Base-by-base conservation (phyloP, 345 rosid species). In the Cardiospermum halicacabum region DNA sequence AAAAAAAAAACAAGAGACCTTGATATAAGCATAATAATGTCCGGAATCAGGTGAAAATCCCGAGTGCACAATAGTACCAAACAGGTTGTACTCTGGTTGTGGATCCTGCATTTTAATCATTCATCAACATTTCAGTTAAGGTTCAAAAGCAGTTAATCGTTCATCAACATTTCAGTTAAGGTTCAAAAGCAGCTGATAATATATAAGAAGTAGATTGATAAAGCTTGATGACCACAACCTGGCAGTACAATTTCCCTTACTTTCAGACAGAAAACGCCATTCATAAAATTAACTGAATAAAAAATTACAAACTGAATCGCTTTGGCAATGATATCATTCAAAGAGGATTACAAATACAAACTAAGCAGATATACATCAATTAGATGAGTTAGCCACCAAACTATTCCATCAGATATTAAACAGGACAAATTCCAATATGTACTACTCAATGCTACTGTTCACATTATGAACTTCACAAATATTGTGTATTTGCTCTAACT, bases 31-130 rank as follows among this genome's bases (percentile, higher is more conserved):
- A 77, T 91, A 87, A 72, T 95, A 95, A 70, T 95, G 99, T 37
- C 99, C 99, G 37, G 96, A 91, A 70, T 95, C 98, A 3, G 87
- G 88, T 5, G 98, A 87, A 78, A 62, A 76, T 60, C 99, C 98
- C 9, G 96, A 80, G 74, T 95, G 99, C 67, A 95, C 99, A 73
- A 95, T 91, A 59, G 92, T 86, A 64, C 94, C 99, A 74, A 95
- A 95, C 65, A 95, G 98, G 72, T 82, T 83, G 77, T 95, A 95
- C 69, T 89, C 89, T 51, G 92, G 89, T 26, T 72, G 89, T 21
- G 85, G 78, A 76, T 95, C 99, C 99, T 95, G 74, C 64, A 78
- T 45, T n/a, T 15, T 19, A 55, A 70, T 45, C 27, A 16, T 49
- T 30, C 54, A 31, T 36, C 53, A 63, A 69, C 7, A 55, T 43